Percentiles rank a stretch among this genome's conserved stretches.
Conservation (phyloP, 345 rosid species). For the Hypericum androsaemum region DNA sequence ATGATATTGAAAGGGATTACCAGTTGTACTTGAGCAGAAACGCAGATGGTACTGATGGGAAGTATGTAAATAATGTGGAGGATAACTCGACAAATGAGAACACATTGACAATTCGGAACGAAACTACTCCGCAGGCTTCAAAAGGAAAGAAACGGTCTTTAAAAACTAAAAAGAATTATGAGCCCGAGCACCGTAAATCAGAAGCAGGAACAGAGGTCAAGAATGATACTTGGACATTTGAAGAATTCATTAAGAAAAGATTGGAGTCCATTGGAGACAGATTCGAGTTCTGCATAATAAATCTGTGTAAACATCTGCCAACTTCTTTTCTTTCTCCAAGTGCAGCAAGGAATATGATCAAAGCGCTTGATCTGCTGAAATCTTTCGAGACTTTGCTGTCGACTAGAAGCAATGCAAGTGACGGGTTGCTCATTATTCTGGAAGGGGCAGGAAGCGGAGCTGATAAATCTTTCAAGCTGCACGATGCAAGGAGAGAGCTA, state of each 20-base stretch:
- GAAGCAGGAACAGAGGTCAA: background rate
- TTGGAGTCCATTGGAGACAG: slow-evolving; percentile 4
- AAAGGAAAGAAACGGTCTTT: background rate
- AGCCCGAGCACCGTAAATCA: background rate
- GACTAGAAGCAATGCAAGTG: background rate
- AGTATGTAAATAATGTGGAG: background rate
- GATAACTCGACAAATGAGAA: too few relatives aligned
- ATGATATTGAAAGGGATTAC: background rate
- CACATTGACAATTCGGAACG: background rate
- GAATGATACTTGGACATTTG: background rate
- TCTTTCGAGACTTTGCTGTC: background rate
- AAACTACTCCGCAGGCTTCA: slow-evolving; percentile 1
- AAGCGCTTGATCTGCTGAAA: slow-evolving; percentile 14
- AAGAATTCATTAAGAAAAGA: slow-evolving; percentile 15
- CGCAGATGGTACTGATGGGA: background rate
- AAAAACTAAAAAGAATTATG: background rate
- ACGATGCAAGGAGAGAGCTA: background rate
- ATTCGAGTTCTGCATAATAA: slow-evolving; percentile 16
- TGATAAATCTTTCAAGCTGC: background rate
- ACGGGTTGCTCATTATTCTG: too few relatives aligned
- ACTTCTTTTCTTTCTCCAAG: slow-evolving; percentile 17
- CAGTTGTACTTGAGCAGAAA: background rate
- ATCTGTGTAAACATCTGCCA: slow-evolving; percentile 30
- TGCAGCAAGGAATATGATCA: slow-evolving; percentile 19
- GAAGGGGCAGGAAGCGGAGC: too few relatives aligned